phyloP scores from a whole-genome alignment of 805 yeast genomes.

The Saccharomyces mikatae region DNA sequence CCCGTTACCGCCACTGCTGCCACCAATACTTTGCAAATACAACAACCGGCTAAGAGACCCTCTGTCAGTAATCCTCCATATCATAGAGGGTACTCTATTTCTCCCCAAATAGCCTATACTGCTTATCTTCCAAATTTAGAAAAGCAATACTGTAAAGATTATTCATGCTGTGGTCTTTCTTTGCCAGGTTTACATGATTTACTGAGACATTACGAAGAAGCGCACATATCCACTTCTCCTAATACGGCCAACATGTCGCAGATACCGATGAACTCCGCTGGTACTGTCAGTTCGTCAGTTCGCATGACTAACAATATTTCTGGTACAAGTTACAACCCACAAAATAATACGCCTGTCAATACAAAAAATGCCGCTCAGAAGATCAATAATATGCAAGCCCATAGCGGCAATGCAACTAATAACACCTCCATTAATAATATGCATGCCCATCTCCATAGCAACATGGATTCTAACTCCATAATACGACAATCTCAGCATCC shows the following conservation, averaged over 20 bases:
- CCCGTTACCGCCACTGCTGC: constrained; percentile 4
- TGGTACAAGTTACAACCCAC: constrained; percentile 15
- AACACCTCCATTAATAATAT: not conserved
- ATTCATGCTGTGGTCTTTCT: constrained; percentile 88
- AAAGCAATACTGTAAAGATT: constrained; percentile 94
- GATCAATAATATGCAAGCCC: not conserved
- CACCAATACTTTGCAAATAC: not conserved
- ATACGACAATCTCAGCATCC: constrained; percentile 1
- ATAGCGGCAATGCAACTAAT: not conserved
- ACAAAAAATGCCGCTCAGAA: not conserved
- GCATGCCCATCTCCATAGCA: not conserved
- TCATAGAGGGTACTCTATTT: constrained; percentile 22
- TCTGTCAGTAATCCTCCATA: constrained; percentile 10
- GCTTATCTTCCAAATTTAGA: constrained; percentile 87
- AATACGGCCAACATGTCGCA: constrained; percentile 23
- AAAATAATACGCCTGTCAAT: not conserved
- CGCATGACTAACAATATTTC: constrained; percentile 9
- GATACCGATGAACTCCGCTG: constrained; percentile 4
- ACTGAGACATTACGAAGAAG: constrained; percentile 90
- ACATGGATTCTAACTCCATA: not conserved
- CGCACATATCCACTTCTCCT: constrained; percentile 69
- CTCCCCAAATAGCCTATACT: constrained; percentile 57
- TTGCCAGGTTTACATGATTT: constrained; percentile 91
- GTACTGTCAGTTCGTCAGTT: not conserved
- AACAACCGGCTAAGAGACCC: not conserved